Evolutionary conservation across 805 yeast genomes (phyloP).

Genomic region (Cyberlindnera samutprakarnensis): DNA sequence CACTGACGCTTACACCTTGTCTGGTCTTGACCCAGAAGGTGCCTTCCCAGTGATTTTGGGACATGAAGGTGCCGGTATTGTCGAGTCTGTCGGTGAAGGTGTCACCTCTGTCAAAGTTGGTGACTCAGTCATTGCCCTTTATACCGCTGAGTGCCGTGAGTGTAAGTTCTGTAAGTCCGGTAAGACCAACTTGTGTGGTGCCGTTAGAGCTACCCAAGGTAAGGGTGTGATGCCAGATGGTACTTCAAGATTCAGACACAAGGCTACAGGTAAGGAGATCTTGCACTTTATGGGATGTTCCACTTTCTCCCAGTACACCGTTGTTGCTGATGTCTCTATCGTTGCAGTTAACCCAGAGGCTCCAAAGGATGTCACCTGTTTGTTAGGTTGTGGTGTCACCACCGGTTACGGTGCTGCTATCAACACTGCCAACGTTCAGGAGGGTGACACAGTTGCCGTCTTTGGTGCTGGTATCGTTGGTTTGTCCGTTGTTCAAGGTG

Average conservation of each 20-base stretch:
- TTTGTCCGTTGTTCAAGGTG: conserved; percentile 93
- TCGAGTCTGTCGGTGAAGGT: conserved; percentile 91
- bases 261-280: conserved; percentile 67
- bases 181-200: conserved; percentile 93
- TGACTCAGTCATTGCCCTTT: conserved; percentile 87
- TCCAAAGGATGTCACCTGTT: conserved; percentile 77
- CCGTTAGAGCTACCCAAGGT: conserved; percentile 97
- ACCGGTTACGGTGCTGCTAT: conserved; percentile 98
- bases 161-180: conserved; percentile 94
- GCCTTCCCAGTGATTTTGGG: conserved; percentile 90
- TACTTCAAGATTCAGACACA: conserved; percentile 76
- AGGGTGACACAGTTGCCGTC: conserved; percentile 91
- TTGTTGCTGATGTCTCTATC: conserved; percentile 93
- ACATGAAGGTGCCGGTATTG: conserved; percentile 98
- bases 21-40: conserved; percentile 96
- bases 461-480: conserved; percentile 99
- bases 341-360: conserved; percentile 86
- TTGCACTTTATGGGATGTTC: conserved; percentile 98
- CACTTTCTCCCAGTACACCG: conserved; percentile 94
- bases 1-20: conserved; percentile 94
- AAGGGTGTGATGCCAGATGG: conserved; percentile 99
- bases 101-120: conserved; percentile 88
- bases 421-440: conserved; percentile 83
- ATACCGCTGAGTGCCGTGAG: conserved; percentile 94
- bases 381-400: conserved; percentile 97